These are phyloP conservation scores for Xylaria scruposa DNA, from an alignment of 495 filamentous ascomycete species.

Conservation along the genomic window DNA sequence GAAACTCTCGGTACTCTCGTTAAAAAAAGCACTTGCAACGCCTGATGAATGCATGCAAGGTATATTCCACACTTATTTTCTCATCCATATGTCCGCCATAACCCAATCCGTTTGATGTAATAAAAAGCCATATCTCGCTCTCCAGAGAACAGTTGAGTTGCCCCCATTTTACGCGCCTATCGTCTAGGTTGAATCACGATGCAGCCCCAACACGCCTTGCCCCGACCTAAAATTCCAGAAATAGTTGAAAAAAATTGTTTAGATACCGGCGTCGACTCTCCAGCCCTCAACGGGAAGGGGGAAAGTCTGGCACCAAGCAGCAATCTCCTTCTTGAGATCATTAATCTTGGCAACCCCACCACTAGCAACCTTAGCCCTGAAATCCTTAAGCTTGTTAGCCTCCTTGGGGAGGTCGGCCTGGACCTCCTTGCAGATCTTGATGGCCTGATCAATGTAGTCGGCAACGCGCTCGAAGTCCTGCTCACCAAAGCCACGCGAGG, in stretches of 20 bases:
- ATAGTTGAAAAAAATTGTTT: slow-evolving; percentile 31
- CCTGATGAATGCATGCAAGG: slow-evolving; percentile 48
- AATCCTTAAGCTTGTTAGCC: slow-evolving; percentile 99
- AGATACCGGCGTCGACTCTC: slow-evolving; percentile 58
- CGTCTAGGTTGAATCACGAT: slow-evolving; percentile 42
- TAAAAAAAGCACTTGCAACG: slow-evolving; percentile 41
- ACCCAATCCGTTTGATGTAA: slow-evolving; percentile 24
- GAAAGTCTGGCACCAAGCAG: slow-evolving; percentile 87
- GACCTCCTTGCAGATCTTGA: slow-evolving; percentile 83
- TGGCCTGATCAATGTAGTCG: slow-evolving; percentile 81
- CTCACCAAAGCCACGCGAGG: slow-evolving; percentile 89
- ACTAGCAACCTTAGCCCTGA: slow-evolving; percentile 86
- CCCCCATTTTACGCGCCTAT: slow-evolving; percentile 31
- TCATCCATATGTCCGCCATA: slow-evolving; percentile 35
- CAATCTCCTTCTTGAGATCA: slow-evolving; percentile 85
- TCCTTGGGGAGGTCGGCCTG: slow-evolving; percentile 89
- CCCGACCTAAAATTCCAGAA: slow-evolving; percentile 27
- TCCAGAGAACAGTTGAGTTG: slow-evolving; percentile 46
- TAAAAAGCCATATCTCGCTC: slow-evolving; percentile 27
- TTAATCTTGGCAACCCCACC: slow-evolving; percentile 81
- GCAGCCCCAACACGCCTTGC: slow-evolving; percentile 24
- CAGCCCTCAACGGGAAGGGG: slow-evolving; percentile 84
- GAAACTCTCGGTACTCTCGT: slow-evolving; percentile 20
- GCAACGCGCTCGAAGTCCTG: slow-evolving; percentile 92
- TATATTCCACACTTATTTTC: slow-evolving; percentile 28